These are phyloP conservation scores for Penicillium brevicompactum DNA, from an alignment of 2,329 filamentous ascomycete genomes.

Conservation along the genomic window DNA sequence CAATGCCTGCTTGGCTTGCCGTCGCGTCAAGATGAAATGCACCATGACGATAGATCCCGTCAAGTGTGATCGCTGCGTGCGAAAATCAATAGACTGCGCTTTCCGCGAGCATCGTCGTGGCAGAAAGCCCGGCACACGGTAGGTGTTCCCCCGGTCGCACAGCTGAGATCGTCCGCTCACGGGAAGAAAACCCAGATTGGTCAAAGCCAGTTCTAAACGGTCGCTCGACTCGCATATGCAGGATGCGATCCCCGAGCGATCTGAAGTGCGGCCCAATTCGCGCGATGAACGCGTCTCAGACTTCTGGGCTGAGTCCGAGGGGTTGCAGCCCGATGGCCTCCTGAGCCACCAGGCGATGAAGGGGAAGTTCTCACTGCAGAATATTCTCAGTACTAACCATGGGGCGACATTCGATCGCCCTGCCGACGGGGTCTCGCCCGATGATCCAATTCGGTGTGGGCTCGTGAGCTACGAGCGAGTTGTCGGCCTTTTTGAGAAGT, in stretches of 20 bases:
- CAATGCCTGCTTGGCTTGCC: slow-evolving; percentile 42
- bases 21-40: slow-evolving; percentile 45
- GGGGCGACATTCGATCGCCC: neutral
- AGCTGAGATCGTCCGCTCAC: slow-evolving; percentile 10
- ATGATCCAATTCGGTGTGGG: slow-evolving; percentile 7
- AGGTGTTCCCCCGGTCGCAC: slow-evolving; percentile 17
- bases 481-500: slow-evolving; percentile 31
- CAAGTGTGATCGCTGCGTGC: slow-evolving; percentile 40
- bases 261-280: neutral
- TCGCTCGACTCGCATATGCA: neutral
- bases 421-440: neutral
- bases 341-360: neutral
- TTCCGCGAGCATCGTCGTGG: slow-evolving; percentile 44
- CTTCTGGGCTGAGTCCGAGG: neutral
- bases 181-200: slow-evolving; percentile 2
- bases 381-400: slow-evolving; percentile 1
- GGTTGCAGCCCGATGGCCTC: neutral
- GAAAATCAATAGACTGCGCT: slow-evolving; percentile 41
- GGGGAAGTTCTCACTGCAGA: neutral
- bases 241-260: neutral
- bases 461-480: slow-evolving; percentile 28
- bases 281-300: neutral
- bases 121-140: slow-evolving; percentile 38
- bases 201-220: neutral
- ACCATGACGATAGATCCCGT: slow-evolving; percentile 16